Base-by-base conservation (phyloP, 2,329 filamentous ascomycete genomes). In the Clonostachys solani region DNA sequence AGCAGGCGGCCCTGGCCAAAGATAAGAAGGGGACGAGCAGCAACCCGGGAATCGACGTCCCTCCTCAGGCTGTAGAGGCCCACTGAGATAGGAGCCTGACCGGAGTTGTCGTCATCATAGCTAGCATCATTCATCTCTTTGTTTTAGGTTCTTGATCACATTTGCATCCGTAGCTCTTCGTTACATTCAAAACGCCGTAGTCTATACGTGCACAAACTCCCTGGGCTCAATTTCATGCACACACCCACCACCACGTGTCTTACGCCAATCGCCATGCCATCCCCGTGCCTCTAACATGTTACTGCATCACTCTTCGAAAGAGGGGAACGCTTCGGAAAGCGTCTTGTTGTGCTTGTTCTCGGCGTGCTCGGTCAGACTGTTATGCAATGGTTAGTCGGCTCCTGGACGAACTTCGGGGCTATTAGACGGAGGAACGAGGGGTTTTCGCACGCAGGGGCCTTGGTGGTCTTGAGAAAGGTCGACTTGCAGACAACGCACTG, bases 381-480 rank as follows among this genome's bases (percentile, higher is more conserved):
- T 33, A 16, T 1, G 19, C 9, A n/a, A 36, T 38, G 15, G 36
- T 38, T 18, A 38, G 36, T 38, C 23, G 23, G 23, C 23, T 29
- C 23, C 23, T 29, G 23, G 23, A 29, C 8, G 23, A 29, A 13
- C 34, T 43, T 19, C 17, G 19, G 4, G 35, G 16, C 12, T 36
- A 29, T 29, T 29, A 9, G 23, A 29, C 23, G 23, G 23, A 29
- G 23, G 8, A 29, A 13, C 29, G 40, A 35, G 23, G 44, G 40
- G 48, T 37, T 18, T 17, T 71, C 80, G 56, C 74, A 84, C 81
- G 86, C 83, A 59, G 84, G 84, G 51, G 78, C 81, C 62, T 86
- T 85, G 51, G 84, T 86, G 35, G 87, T 92, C 74, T 86, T 85
- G 56, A 91, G 78, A 72, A 92, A 91, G 33, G 86, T 87, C 57